phyloP scores from a whole-genome alignment of 2,329 filamentous ascomycete species.

The Sporothrix euskadiensis region DNA sequence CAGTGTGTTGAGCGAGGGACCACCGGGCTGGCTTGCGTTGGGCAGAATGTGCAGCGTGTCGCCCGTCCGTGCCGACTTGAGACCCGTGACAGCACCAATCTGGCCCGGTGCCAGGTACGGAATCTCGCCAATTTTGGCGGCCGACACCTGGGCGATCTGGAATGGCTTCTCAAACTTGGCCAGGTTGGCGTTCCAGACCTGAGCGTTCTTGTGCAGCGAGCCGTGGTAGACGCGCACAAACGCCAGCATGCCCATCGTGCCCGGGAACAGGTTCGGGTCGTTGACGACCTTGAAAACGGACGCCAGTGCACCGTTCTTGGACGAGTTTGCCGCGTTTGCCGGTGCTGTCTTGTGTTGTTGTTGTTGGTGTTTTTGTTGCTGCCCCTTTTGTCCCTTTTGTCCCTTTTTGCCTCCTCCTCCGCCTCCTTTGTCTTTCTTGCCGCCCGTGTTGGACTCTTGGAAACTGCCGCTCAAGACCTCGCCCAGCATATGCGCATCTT shows the following conservation, averaged over 20 bases:
- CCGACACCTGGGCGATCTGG: conserved; percentile 85
- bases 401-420: too few relatives aligned
- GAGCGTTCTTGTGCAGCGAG: conserved; percentile 68
- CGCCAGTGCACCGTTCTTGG: conserved; percentile 47
- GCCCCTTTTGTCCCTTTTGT: not conserved
- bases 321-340: not conserved
- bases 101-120: conserved; percentile 78
- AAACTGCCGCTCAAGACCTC: conserved; percentile 42
- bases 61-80: conserved; percentile 89
- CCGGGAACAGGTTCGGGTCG: conserved; percentile 60
- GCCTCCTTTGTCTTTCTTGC: not conserved
- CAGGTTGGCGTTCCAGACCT: conserved; percentile 85
- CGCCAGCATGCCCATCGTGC: conserved; percentile 73
- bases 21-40: conserved; percentile 43
- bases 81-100: conserved; percentile 87
- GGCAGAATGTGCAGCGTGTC: conserved; percentile 83
- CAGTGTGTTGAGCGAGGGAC: conserved; percentile 65
- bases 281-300: conserved; percentile 95
- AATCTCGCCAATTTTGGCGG: conserved; percentile 81
- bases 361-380: too few relatives aligned
- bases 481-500: conserved; percentile 50
- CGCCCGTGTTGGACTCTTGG: conserved; percentile 37
- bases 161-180: conserved; percentile 76
- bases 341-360: conserved; percentile 26
- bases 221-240: conserved; percentile 93